Conservation (phyloP, 805 yeast genomes). For the Saccharomycopsis vini region DNA sequence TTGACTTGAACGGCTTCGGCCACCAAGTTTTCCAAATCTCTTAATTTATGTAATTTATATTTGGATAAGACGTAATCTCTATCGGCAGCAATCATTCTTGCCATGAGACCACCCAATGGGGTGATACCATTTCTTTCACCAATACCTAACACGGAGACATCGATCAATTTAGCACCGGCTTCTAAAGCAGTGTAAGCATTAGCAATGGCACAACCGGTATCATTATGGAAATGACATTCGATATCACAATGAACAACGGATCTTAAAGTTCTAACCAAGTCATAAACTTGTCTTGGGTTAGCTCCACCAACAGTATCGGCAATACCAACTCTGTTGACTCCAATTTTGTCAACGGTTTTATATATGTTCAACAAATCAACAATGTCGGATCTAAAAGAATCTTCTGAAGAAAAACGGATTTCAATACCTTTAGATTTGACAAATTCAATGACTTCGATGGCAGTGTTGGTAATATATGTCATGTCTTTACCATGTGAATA, state of each 20-base stretch:
- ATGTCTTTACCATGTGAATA: slow-evolving; percentile 97
- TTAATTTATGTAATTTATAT: slow-evolving; percentile 89
- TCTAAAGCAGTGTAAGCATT: slow-evolving; percentile 97
- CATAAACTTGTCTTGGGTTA: slow-evolving; percentile 97
- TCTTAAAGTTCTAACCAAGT: slow-evolving; percentile 85
- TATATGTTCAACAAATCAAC: slow-evolving; percentile 92
- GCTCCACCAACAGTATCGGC: slow-evolving; percentile 99
- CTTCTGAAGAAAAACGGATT: slow-evolving; percentile 94
- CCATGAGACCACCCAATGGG: slow-evolving; percentile 96
- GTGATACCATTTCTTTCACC: slow-evolving; percentile 99
- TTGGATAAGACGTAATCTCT: slow-evolving; percentile 91
- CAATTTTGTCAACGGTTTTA: slow-evolving; percentile 93
- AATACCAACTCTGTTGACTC: slow-evolving; percentile 97
- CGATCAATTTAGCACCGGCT: slow-evolving; percentile 93
- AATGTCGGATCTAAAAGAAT: slow-evolving; percentile 92
- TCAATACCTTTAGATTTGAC: slow-evolving; percentile 96
- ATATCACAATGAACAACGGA: slow-evolving; percentile 93
- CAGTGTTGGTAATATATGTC: slow-evolving; percentile 93
- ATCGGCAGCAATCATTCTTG: slow-evolving; percentile 98
- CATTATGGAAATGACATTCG: slow-evolving; percentile 98
- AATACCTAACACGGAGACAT: slow-evolving; percentile 91
- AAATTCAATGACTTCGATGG: slow-evolving; percentile 93
- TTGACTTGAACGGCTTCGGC: slow-evolving; percentile 97
- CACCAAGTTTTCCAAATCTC: slow-evolving; percentile 91
- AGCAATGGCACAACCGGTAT: slow-evolving; percentile 98